Percentiles rank a stretch among this genome's conserved stretches.
Conservation (phyloP, 2,329 filamentous ascomycete genomes). For the Colletotrichum filicis region DNA sequence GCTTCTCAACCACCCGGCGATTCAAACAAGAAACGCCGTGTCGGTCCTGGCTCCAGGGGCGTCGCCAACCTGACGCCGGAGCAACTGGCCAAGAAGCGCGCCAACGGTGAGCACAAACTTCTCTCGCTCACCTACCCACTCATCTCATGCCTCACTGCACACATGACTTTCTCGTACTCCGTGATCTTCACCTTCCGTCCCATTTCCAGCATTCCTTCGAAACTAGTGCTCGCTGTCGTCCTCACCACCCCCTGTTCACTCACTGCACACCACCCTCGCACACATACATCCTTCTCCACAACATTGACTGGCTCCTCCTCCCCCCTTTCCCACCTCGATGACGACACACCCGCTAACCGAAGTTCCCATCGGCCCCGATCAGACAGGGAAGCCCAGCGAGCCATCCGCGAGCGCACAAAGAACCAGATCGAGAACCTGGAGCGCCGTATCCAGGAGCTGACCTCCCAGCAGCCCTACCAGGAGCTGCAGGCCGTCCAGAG, state of each 20-base stretch:
- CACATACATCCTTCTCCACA: neutral
- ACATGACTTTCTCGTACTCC: conserved; percentile 47
- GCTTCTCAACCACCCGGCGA: conserved; percentile 30
- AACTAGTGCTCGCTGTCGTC: neutral
- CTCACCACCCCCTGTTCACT: neutral
- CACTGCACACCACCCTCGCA: neutral
- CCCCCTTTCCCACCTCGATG: neutral
- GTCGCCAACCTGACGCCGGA: conserved; percentile 77
- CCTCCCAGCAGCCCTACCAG: conserved; percentile 83
- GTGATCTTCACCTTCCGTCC: neutral
- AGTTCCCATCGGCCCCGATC: conserved; percentile 39
- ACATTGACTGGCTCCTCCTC: neutral
- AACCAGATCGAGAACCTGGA: conserved; percentile 82
- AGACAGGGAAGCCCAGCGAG: conserved; percentile 87
- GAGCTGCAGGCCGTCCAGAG: conserved; percentile 81
- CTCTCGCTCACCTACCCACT: neutral
- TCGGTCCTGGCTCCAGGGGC: conserved; percentile 56
- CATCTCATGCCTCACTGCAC: neutral
- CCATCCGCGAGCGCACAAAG: conserved; percentile 85
- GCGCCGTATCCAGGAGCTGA: conserved; percentile 78
- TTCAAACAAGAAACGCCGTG: conserved; percentile 57
- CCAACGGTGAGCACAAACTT: conserved; percentile 58
- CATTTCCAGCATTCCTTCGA: neutral
- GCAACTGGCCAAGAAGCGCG: conserved; percentile 75
- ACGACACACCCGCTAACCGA: conserved; percentile 9